Conservation (phyloP, 352 stramenopile species). For the Phytopythium cucurbitacearum region DNA sequence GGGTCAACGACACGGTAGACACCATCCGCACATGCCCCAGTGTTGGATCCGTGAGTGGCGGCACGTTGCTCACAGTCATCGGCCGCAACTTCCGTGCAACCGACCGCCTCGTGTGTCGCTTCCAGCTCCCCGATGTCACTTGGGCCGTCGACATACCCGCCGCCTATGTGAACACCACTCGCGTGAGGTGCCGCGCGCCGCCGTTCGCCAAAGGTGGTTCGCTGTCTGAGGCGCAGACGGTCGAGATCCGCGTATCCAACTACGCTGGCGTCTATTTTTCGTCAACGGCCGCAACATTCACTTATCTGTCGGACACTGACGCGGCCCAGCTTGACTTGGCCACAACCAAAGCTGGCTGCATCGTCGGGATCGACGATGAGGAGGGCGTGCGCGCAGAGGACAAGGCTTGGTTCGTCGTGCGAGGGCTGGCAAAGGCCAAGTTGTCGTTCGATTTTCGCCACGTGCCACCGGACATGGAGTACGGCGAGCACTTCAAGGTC, state of each 20-base stretch:
- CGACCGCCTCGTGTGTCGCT: constrained; percentile 83
- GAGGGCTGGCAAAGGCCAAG: constrained; percentile 89
- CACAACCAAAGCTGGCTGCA: constrained; percentile 31
- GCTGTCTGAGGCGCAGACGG: constrained; percentile 4
- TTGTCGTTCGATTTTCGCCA: constrained; percentile 94
- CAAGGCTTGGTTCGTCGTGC: constrained; percentile 91
- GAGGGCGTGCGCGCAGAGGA: constrained; percentile 81
- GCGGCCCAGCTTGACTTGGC: constrained; percentile 38
- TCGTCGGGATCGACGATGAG: constrained; percentile 36
- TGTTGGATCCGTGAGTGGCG: constrained; percentile 27
- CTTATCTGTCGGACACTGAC: constrained; percentile 27
- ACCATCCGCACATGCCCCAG: constrained; percentile 85
- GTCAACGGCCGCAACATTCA: constrained; percentile 43
- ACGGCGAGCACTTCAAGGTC: constrained; percentile 95
- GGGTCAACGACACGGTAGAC: constrained; percentile 96
- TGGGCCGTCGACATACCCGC: constrained; percentile 21
- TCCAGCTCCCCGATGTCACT: constrained; percentile 23
- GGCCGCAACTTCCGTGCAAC: constrained; percentile 93
- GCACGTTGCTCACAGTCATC: constrained; percentile 87
- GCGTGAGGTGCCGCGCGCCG: constrained; percentile 76
- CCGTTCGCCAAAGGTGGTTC: constrained; percentile 4
- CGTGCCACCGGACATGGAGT: constrained; percentile 87
- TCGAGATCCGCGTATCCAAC: constrained; percentile 78
- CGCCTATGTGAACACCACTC: constrained; percentile 79
- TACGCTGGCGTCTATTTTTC: constrained; percentile 69